These are phyloP conservation scores for Leccinum pallidistipes DNA, from an alignment of 1,284 basidiomycete genomes.

Conservation along the genomic window DNA sequence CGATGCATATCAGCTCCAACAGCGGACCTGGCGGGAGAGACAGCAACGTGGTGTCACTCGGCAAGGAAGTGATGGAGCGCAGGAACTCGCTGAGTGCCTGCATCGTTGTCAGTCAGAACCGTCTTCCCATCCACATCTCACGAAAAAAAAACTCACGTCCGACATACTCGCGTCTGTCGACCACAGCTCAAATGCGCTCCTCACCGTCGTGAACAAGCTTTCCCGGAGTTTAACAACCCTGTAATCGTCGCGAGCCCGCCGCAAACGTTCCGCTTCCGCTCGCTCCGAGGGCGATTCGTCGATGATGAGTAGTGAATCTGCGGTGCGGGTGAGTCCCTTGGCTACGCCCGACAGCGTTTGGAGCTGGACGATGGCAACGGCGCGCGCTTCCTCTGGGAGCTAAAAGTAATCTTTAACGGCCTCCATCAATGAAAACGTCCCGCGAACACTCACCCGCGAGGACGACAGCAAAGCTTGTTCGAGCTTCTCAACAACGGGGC, in stretches of 20 bases:
- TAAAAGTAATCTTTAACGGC: conserved; percentile 30
- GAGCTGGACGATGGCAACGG: conserved; percentile 63
- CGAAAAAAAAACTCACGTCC: conserved; percentile 52
- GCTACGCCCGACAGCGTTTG: conserved; percentile 81
- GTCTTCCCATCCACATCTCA: not conserved
- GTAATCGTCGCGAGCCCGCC: conserved; percentile 61
- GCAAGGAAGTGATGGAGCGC: conserved; percentile 76
- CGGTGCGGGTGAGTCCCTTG: conserved; percentile 77
- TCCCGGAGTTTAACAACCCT: conserved; percentile 64
- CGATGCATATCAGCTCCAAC: conserved; percentile 74
- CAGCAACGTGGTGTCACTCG: conserved; percentile 70
- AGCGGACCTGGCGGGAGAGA: conserved; percentile 79
- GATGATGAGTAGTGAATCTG: conserved; percentile 66
- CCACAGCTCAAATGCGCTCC: conserved; percentile 67
- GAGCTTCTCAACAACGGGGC: conserved; percentile 73
- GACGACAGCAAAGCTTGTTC: conserved; percentile 58
- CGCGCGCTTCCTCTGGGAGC: conserved; percentile 68
- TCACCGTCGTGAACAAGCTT: conserved; percentile 58
- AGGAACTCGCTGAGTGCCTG: conserved; percentile 80
- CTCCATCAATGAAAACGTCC: not conserved
- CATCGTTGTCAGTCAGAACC: conserved; percentile 10
- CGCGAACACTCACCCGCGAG: conserved; percentile 43
- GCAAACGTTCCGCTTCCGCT: conserved; percentile 53
- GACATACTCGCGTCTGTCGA: conserved; percentile 75
- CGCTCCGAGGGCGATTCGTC: conserved; percentile 55